Percentiles rank a stretch among this genome's conserved stretches.
Conservation (phyloP, 768 basidiomycete genomes). For the Kwoniella europaea region DNA sequence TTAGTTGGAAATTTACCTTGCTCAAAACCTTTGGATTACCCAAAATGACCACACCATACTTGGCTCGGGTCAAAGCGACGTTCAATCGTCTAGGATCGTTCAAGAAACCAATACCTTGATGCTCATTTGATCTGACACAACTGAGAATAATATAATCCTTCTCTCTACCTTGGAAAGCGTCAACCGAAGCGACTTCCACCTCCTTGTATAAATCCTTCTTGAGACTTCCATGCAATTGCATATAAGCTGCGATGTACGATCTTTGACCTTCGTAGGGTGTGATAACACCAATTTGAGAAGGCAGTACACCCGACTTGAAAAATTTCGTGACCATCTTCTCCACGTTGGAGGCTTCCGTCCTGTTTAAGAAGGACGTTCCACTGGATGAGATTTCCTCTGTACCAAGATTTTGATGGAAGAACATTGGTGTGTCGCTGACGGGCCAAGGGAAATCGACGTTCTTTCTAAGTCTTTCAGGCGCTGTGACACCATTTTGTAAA, state of each 20-base stretch:
- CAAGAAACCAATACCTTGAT: conserved; percentile 98
- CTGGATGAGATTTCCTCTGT: conserved; percentile 99
- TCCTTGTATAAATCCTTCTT: conserved; percentile 99
- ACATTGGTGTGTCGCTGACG: conserved; percentile 95
- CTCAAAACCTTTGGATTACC: conserved; percentile 99
- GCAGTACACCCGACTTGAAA: conserved; percentile 98
- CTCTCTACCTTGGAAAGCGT: conserved; percentile 98
- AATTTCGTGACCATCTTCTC: conserved; percentile 99
- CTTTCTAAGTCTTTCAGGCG: conserved; percentile 93
- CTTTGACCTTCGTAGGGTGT: conserved; percentile 99
- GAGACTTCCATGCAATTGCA: conserved; percentile 99
- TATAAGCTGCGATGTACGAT: conserved; percentile 97
- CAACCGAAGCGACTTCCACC: conserved; percentile 97
- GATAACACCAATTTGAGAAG: conserved; percentile 94
- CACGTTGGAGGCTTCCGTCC: conserved; percentile 97
- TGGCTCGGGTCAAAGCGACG: conserved; percentile 94
- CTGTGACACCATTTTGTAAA: conserved; percentile 97
- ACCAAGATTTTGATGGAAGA: conserved; percentile 98
- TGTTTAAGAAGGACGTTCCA: conserved; percentile 96
- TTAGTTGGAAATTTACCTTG: conserved; percentile 69
- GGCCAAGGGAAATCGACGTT: conserved; percentile 99
- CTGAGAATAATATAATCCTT: conserved; percentile 99
- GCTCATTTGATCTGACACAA: conserved; percentile 97
- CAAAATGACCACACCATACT: conserved; percentile 98
- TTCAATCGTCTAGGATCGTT: conserved; percentile 96